Conservation (phyloP, 2,329 filamentous ascomycete genomes). For the Epicoccum sorghinum region DNA sequence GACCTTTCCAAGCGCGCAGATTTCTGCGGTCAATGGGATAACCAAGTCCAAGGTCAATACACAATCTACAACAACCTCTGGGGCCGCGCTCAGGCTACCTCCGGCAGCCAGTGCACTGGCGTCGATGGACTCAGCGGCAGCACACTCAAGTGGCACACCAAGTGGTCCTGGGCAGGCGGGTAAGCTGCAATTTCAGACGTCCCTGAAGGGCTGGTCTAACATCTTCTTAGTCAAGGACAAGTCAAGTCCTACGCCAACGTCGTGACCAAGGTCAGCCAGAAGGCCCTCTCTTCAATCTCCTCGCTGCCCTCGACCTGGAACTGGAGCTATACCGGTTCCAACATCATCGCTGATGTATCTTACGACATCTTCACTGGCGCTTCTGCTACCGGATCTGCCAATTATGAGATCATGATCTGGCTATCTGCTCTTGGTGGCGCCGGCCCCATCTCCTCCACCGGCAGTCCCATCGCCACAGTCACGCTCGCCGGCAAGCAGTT, state of each 20-base stretch:
- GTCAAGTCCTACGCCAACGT: constrained; percentile 55
- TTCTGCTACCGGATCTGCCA: constrained; percentile 52
- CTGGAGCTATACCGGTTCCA: constrained; percentile 58
- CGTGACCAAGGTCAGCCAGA: constrained; percentile 43
- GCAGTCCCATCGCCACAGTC: constrained; percentile 59
- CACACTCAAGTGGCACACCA: constrained; percentile 53
- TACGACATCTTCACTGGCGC: constrained; percentile 67
- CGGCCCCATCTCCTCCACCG: constrained; percentile 64
- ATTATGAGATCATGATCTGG: constrained; percentile 73
- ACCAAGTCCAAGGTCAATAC: constrained; percentile 32
- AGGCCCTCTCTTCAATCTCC: constrained; percentile 44
- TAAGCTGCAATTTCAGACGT: constrained; percentile 21
- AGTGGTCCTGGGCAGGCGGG: constrained; percentile 52
- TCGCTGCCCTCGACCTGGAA: constrained; percentile 54
- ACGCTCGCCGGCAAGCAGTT: constrained; percentile 62
- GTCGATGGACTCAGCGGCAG: constrained; percentile 47
- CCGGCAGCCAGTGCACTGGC: constrained; percentile 55
- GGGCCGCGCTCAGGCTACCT: constrained; percentile 49
- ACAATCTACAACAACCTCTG: constrained; percentile 54
- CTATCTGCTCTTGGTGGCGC: constrained; percentile 63
- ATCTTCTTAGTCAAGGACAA: constrained; percentile 26
- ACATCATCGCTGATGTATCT: constrained; percentile 63
- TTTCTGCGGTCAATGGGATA: constrained; percentile 44
- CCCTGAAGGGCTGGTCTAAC: constrained; percentile 4
- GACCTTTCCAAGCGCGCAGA: constrained; percentile 41